Evolutionary conservation across 768 basidiomycete species (phyloP), one percentile per base, ranked within the genome.

Genomic region (Exidia glandulosa): DNA sequence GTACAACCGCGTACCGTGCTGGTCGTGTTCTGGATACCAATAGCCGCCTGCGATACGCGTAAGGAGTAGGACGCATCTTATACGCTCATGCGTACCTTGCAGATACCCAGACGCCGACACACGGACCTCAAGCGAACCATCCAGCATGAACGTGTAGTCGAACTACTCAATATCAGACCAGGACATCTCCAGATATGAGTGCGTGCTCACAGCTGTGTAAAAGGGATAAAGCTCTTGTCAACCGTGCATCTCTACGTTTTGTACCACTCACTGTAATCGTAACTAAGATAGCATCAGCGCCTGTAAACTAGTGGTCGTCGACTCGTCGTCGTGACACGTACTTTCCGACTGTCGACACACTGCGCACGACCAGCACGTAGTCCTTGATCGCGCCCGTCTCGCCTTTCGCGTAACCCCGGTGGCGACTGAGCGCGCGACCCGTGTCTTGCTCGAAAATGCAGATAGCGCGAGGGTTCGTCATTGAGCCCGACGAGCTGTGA

Each of bases 71-170:
- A 54, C 27, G 2, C 9, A 27, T 25, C 7, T 54, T 1, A 27
- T 9, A 29, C 5, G 19, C 6, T 7, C 19, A 25, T 9, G 30
- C 25, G 10, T 6, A 54, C 50, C 83, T 71, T 86, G 85, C 58
- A 86, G 72, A 66, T 87, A 87, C 1, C 85, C 85, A 3, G 83
- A 85, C 0, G 85, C 85, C 7, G 84, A 85, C 19, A 85, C 32
- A 1, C 81, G 75, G n/a, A 85, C 81, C 71, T 87, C 85, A 27
- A 87, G 77, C 2, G 83, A 84, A 3, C 85, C 84, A 62, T 86
- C 85, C 19, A 84, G 67, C 60, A 81, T 78, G 74, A 86, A 85
- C 2, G 79, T 79, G 66, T 85, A 86, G 63, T 86, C 85, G 66
- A 85, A 86, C 77, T 71, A 59, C n/a, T n/a, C 10, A 23, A n/a